Evolutionary conservation across 1,139 yeast species (phyloP).

Genomic region (Sugiyamaella xylanicola): DNA sequence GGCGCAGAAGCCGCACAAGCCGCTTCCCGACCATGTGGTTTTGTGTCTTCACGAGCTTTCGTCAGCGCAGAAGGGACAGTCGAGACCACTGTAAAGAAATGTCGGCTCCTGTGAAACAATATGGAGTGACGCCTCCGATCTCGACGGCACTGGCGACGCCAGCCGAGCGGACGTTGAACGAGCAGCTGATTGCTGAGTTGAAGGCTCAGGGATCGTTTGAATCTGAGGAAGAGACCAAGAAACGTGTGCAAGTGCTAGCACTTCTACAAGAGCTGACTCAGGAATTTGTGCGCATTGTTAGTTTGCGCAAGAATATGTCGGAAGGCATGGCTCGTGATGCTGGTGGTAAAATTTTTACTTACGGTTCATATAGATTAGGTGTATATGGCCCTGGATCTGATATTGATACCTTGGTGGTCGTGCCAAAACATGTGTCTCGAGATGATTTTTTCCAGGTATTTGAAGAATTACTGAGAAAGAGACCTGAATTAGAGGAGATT

Average conservation of each 20-base stretch:
- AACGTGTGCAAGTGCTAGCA: slow-evolving; percentile 71
- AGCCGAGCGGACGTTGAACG: slow-evolving; percentile 74
- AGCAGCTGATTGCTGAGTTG: slow-evolving; percentile 71
- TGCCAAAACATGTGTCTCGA: slow-evolving; percentile 91
- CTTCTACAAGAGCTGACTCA: slow-evolving; percentile 70
- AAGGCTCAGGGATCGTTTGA: slow-evolving; percentile 90
- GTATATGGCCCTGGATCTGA: slow-evolving; percentile 98
- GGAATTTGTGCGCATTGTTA: slow-evolving; percentile 81
- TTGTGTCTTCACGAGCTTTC: neutral
- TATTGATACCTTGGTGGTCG: slow-evolving; percentile 93
- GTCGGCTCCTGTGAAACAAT: slow-evolving; percentile 27
- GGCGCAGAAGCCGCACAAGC: neutral
- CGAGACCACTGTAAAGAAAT: too few species aligned
- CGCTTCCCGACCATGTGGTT: neutral
- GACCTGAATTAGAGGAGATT: slow-evolving; percentile 85
- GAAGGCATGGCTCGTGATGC: slow-evolving; percentile 98
- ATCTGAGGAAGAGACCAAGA: slow-evolving; percentile 74
- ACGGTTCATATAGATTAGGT: slow-evolving; percentile 91
- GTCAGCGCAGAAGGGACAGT: neutral
- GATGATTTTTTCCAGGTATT: slow-evolving; percentile 86
- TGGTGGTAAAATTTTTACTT: slow-evolving; percentile 94
- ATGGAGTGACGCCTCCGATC: slow-evolving; percentile 89
- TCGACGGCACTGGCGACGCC: slow-evolving; percentile 83
- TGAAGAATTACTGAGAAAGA: slow-evolving; percentile 60
- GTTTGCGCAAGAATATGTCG: slow-evolving; percentile 82